These are phyloP conservation scores for Paecilomyces sp. DNA, from an alignment of 2,329 filamentous ascomycete species.

Conservation along the genomic window DNA sequence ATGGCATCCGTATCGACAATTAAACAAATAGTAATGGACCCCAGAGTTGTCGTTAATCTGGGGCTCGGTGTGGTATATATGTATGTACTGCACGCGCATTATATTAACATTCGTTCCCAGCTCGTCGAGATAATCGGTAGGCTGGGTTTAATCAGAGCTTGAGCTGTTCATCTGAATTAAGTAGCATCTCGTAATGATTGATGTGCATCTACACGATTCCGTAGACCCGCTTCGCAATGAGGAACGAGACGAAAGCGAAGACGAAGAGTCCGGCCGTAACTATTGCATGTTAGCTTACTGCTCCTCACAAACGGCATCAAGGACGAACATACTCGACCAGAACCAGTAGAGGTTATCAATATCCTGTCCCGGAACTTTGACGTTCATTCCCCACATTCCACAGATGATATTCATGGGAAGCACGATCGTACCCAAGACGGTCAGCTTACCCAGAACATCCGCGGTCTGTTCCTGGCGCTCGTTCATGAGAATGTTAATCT, in stretches of 20 bases:
- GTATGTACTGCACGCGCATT: background rate
- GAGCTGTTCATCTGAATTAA: background rate
- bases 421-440: slow-evolving; percentile 92
- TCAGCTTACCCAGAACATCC: slow-evolving; percentile 89
- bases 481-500: slow-evolving; percentile 99
- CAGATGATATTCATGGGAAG: slow-evolving; percentile 99
- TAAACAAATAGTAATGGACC: background rate
- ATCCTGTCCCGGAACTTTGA: slow-evolving; percentile 88
- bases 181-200: background rate
- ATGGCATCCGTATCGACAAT: background rate
- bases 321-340: slow-evolving; percentile 42
- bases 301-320: slow-evolving; percentile 1
- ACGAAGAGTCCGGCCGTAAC: slow-evolving; percentile 66
- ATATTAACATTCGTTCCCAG: background rate
- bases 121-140: background rate
- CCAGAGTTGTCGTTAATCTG: background rate
- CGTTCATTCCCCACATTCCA: slow-evolving; percentile 98
- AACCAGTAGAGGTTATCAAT: slow-evolving; percentile 74
- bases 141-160: background rate
- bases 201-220: slow-evolving; percentile 57
- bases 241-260: slow-evolving; percentile 74
- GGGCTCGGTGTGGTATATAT: background rate
- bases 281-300: slow-evolving; percentile 8
- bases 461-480: slow-evolving; percentile 93
- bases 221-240: slow-evolving; percentile 77